A percentile compares a stretch with the other conserved stretches of the same genome.
Conservation (phyloP, 495 filamentous ascomycete species). For the Xylaria cubensis region DNA sequence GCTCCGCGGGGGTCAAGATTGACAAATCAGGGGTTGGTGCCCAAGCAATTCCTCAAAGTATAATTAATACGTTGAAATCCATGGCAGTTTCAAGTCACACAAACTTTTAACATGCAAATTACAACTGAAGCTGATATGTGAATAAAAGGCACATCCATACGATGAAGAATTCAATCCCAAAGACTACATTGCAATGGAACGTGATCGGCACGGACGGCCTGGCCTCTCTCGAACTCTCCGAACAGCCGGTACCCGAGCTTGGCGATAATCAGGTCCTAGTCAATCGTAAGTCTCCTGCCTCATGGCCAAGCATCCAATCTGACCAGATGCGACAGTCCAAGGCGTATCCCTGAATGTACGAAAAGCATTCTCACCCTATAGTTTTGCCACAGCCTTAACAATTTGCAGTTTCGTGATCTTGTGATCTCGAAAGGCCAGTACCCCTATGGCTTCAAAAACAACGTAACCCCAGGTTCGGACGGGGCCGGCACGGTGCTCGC, state of each 20-base stretch:
- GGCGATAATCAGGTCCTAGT: constrained; percentile 4
- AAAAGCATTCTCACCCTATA: neutral
- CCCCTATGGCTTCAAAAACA: constrained; percentile 48
- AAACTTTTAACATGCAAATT: too few relatives aligned
- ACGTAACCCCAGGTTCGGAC: constrained; percentile 68
- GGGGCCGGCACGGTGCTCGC: constrained; percentile 68
- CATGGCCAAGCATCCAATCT: neutral
- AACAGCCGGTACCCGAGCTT: neutral
- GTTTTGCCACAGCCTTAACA: neutral
- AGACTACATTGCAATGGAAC: neutral
- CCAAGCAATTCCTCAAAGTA: neutral
- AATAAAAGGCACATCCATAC: neutral
- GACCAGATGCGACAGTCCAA: neutral
- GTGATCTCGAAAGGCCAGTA: constrained; percentile 28
- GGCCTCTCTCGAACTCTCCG: neutral
- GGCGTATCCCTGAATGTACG: neutral
- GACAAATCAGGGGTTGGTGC: neutral
- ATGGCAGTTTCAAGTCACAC: neutral
- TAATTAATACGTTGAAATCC: neutral
- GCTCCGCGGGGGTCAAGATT: neutral
- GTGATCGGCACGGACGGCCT: neutral
- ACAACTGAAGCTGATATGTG: neutral
- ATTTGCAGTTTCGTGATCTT: neutral
- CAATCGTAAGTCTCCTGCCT: neutral
- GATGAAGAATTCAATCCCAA: neutral